Percentiles rank a stretch among this genome's conserved stretches.
These are phyloP conservation scores for Brachypodium distachyon DNA, from an alignment of 202 grass and related monocot species.

Conservation along the genomic window DNA sequence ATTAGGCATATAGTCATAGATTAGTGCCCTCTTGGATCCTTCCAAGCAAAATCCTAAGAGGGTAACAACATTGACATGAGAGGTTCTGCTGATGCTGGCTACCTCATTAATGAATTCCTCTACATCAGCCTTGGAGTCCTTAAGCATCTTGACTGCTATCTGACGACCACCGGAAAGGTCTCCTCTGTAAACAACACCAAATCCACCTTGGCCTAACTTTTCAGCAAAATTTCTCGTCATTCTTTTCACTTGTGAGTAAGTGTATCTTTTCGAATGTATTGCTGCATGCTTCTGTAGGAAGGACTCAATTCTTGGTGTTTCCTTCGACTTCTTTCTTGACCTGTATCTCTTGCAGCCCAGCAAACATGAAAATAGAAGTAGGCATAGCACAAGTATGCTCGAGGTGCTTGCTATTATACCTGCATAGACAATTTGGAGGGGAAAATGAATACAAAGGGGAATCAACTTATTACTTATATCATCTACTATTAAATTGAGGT, in stretches of 20 bases:
- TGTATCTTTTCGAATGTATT: constrained; percentile 38
- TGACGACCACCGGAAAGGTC: constrained; percentile 2
- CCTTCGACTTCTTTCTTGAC: neutral
- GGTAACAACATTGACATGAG: constrained; percentile 46
- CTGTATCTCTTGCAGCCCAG: neutral
- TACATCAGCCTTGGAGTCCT: constrained; percentile 29
- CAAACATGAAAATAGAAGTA: neutral
- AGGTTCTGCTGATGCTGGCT: constrained; percentile 51
- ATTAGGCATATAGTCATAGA: constrained; percentile 60
- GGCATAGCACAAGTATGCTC: neutral
- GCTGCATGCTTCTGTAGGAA: constrained; percentile 32
- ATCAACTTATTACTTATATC: neutral
- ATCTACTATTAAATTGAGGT: neutral
- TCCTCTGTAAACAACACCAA: constrained; percentile 51
- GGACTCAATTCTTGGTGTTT: constrained; percentile 21
- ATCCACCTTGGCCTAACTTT: constrained; percentile 56
- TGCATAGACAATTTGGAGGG: neutral
- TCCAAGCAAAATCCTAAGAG: constrained; percentile 57
- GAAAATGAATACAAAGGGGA: neutral
- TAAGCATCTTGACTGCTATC: constrained; percentile 53
- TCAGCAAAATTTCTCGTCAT: constrained; percentile 36
- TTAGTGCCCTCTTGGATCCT: constrained; percentile 43
- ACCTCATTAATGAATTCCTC: constrained; percentile 73
- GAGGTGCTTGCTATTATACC: neutral
- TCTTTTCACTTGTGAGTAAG: constrained; percentile 42